These are phyloP conservation scores for Penicillium parvum DNA, from an alignment of 495 filamentous ascomycete species.

Conservation along the genomic window DNA sequence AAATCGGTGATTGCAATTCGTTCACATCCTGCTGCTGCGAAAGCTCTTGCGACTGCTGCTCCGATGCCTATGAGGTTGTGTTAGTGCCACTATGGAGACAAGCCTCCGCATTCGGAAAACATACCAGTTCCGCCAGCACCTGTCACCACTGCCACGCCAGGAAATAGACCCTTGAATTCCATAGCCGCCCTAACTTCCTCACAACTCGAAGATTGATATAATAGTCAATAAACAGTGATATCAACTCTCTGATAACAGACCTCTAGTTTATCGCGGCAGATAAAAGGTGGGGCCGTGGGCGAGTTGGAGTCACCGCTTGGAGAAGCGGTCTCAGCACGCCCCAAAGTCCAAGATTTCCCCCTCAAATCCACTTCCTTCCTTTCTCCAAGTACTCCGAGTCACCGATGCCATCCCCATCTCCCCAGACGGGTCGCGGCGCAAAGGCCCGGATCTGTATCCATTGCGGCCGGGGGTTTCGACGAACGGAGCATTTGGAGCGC, in stretches of 20 bases:
- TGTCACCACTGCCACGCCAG: constrained; percentile 30
- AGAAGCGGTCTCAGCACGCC: constrained; percentile 3
- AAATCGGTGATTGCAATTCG: constrained; percentile 49
- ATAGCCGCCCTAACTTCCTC: not conserved
- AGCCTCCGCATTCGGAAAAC: not conserved
- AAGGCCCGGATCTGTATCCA: constrained; percentile 39
- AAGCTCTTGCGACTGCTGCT: constrained; percentile 46
- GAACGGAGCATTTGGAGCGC: constrained; percentile 50
- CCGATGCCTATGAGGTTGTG: constrained; percentile 46
- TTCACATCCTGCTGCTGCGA: constrained; percentile 47
- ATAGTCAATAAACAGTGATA: not conserved
- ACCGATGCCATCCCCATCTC: constrained; percentile 35
- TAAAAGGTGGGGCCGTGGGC: constrained; percentile 4
- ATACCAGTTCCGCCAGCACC: constrained; percentile 30
- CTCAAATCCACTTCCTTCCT: constrained; percentile 14
- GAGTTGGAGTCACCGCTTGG: constrained; percentile 23
- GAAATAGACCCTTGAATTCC: constrained; percentile 14
- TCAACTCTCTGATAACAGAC: not conserved
- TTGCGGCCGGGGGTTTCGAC: constrained; percentile 39
- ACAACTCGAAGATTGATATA: too few species aligned
- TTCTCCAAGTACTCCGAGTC: constrained; percentile 29
- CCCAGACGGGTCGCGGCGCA: constrained; percentile 28
- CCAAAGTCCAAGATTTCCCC: not conserved
- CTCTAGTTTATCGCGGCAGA: not conserved
- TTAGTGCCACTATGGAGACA: not conserved